phyloP scores from a whole-genome alignment of 75 land plant genomes.

The Pinus taeda region DNA sequence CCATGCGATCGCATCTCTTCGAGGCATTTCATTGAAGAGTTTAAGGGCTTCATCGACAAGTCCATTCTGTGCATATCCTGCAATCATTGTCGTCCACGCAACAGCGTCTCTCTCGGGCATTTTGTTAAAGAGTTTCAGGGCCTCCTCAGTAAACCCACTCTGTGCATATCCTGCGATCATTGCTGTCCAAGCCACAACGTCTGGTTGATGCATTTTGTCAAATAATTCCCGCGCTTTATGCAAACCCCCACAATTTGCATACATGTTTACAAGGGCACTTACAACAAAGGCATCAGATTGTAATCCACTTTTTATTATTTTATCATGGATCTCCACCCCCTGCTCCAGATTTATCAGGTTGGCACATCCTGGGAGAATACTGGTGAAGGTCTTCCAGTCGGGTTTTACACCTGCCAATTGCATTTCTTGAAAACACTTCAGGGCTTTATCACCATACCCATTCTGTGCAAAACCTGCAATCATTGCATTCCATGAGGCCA shows the following conservation, averaged over 20 bases:
- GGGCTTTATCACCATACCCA: too few relatives aligned
- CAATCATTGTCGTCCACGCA: constrained; percentile 16
- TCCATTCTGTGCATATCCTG: constrained; percentile 4
- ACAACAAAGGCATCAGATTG: constrained; percentile 22
- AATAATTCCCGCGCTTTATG: constrained; percentile 41
- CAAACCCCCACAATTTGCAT: constrained; percentile 51
- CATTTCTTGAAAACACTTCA: neutral
- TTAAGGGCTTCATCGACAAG: constrained; percentile 18
- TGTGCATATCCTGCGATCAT: constrained; percentile 38
- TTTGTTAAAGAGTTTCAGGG: constrained; percentile 18
- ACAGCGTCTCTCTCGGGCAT: constrained; percentile 9
- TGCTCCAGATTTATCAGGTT: constrained; percentile 20
- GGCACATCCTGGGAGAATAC: constrained; percentile 16
- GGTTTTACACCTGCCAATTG: neutral
- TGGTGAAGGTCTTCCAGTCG: neutral
- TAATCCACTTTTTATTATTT: constrained; percentile 5
- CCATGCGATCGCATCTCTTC: constrained; percentile 45
- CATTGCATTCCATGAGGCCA: too few relatives aligned
- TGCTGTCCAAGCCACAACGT: constrained; percentile 38
- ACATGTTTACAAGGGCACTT: constrained; percentile 52
- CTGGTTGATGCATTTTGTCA: constrained; percentile 14
- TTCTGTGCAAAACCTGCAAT: too few relatives aligned
- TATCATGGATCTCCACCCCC: constrained; percentile 40
- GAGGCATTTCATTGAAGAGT: constrained; percentile 43
- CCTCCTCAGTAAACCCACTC: constrained; percentile 35